These are phyloP conservation scores for Monilinia fructicola DNA, from an alignment of 2,329 filamentous ascomycete genomes.

Conservation along the genomic window DNA sequence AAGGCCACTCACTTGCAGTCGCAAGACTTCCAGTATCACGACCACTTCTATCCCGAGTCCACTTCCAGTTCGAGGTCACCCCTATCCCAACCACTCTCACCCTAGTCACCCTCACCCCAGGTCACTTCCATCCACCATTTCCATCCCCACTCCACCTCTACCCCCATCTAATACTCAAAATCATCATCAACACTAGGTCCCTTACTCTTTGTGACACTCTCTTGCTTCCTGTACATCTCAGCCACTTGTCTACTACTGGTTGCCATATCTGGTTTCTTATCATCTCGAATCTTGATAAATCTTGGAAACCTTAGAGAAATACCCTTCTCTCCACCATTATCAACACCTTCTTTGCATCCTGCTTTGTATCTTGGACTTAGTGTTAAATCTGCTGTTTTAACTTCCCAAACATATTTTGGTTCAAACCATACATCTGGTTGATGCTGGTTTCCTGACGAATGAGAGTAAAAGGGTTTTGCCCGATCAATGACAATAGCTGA, in stretches of 20 bases:
- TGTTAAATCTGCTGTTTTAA: conserved; percentile 93
- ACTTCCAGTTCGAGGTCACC: too few species aligned
- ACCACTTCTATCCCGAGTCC: too few species aligned
- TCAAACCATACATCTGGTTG: conserved; percentile 99
- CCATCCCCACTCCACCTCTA: background rate
- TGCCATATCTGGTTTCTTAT: conserved; percentile 93
- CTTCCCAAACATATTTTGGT: conserved; percentile 92
- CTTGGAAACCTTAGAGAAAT: conserved; percentile 88
- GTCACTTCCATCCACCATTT: background rate
- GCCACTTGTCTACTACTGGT: conserved; percentile 82
- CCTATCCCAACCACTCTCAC: too few species aligned
- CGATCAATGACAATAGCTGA: conserved; percentile 79
- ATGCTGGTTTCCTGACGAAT: conserved; percentile 80
- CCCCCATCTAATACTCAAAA: conserved; percentile 75
- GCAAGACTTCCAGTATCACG: too few species aligned
- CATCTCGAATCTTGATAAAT: conserved; percentile 87
- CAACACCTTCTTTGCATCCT: conserved; percentile 78
- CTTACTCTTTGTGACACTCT: conserved; percentile 79
- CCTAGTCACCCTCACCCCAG: too few species aligned
- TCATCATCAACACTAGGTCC: conserved; percentile 89
- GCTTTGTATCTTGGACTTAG: conserved; percentile 91
- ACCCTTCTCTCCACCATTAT: conserved; percentile 68
- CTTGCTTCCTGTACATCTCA: conserved; percentile 96
- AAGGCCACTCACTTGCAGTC: too few species aligned
- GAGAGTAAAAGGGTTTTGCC: conserved; percentile 91